phyloP scores from a whole-genome alignment of 2,329 filamentous ascomycete species.

The Fusarium equiseti region DNA sequence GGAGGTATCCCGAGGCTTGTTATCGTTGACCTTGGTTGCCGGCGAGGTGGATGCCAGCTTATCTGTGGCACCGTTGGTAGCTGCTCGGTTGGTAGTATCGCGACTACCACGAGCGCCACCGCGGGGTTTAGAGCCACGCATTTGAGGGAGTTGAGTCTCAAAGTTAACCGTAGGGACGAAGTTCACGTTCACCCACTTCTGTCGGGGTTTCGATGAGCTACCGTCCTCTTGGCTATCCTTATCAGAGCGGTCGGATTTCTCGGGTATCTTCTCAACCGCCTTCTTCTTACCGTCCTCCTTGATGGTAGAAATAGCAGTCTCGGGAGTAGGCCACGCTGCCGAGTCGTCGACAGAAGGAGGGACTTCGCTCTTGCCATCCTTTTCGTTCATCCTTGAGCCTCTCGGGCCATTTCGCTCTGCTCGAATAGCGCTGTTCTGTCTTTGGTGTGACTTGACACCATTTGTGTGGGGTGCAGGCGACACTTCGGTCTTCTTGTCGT shows the following conservation, averaged over 20 bases:
- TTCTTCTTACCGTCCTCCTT: constrained; percentile 79
- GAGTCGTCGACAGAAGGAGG: constrained; percentile 80
- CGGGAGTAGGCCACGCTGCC: constrained; percentile 89
- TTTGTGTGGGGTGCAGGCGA: constrained; percentile 48
- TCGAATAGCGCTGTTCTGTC: constrained; percentile 56
- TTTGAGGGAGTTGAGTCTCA: constrained; percentile 79
- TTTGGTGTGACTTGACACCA: constrained; percentile 58
- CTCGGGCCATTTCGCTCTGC: constrained; percentile 60
- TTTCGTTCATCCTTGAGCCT: constrained; percentile 60
- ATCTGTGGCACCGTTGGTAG: constrained; percentile 52
- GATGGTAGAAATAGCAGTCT: constrained; percentile 73
- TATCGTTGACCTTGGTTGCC: constrained; percentile 51
- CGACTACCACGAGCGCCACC: constrained; percentile 60
- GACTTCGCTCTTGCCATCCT: constrained; percentile 53
- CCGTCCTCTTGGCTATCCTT: constrained; percentile 70
- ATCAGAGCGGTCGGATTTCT: constrained; percentile 70
- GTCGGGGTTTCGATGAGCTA: constrained; percentile 59
- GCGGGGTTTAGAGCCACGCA: constrained; percentile 63
- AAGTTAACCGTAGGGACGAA: constrained; percentile 89
- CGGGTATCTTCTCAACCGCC: constrained; percentile 71
- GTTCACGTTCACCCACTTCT: constrained; percentile 86
- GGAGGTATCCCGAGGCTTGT: constrained; percentile 54
- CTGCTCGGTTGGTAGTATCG: constrained; percentile 53
- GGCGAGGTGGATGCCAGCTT: constrained; percentile 52
- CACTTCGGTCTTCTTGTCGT: constrained; percentile 60